A percentile compares a stretch with the other conserved stretches of the same genome.
Evolutionary conservation across 1,139 yeast genomes (phyloP).

Genomic region (Nakaseomyces nivariensis): DNA sequence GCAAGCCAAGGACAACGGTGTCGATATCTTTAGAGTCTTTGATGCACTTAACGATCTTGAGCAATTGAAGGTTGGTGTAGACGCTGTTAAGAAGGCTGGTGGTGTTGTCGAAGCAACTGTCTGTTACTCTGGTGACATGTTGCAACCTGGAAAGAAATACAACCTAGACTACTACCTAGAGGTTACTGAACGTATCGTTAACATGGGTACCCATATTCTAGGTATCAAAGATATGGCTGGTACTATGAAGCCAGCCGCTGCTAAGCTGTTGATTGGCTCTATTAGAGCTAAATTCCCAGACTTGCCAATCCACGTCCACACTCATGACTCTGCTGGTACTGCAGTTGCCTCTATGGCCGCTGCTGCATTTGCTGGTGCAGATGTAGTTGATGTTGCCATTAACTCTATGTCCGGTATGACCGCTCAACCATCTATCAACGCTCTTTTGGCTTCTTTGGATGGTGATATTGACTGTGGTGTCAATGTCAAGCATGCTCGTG

Average conservation of each 20-base stretch:
- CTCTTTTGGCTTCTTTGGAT: slow-evolving; percentile 83
- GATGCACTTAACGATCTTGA: slow-evolving; percentile 96
- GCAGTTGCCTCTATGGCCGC: slow-evolving; percentile 97
- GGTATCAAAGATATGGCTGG: slow-evolving; percentile 99
- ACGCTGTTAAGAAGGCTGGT: slow-evolving; percentile 95
- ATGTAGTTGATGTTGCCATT: slow-evolving; percentile 94
- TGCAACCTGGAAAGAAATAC: slow-evolving; percentile 88
- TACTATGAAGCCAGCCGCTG: slow-evolving; percentile 92
- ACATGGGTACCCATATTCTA: slow-evolving; percentile 90
- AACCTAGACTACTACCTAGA: slow-evolving; percentile 80
- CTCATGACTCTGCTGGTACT: slow-evolving; percentile 99
- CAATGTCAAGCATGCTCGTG: slow-evolving; percentile 57
- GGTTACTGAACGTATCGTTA: slow-evolving; percentile 75
- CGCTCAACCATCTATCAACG: slow-evolving; percentile 93
- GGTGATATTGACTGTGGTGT: slow-evolving; percentile 76
- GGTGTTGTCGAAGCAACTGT: slow-evolving; percentile 98
- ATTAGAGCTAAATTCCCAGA: slow-evolving; percentile 83
- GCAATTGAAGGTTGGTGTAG: slow-evolving; percentile 93
- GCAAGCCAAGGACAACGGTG: slow-evolving; percentile 93
- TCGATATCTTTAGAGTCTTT: slow-evolving; percentile 93
- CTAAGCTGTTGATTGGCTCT: slow-evolving; percentile 64
- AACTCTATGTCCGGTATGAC: slow-evolving; percentile 98
- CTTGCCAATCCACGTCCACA: slow-evolving; percentile 94
- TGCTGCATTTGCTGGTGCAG: slow-evolving; percentile 93
- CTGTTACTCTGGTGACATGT: slow-evolving; percentile 98